These are phyloP conservation scores for Aspergillus oerlinghausenensis DNA, from an alignment of 2,329 filamentous ascomycete species.

Conservation along the genomic window DNA sequence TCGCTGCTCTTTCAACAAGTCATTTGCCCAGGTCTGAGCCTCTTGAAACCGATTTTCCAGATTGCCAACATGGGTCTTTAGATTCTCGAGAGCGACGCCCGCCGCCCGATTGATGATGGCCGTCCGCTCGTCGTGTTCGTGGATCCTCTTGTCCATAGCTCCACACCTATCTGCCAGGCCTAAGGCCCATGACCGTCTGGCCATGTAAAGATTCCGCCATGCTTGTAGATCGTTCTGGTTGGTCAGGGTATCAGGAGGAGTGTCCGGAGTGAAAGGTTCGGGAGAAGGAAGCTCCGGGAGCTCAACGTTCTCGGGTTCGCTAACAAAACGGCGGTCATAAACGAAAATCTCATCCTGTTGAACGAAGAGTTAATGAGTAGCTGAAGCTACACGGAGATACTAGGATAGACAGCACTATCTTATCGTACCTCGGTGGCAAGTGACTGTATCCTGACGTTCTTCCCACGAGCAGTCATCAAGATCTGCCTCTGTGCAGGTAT, in stretches of 20 bases:
- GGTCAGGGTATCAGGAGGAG: conserved; percentile 72
- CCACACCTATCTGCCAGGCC: conserved; percentile 65
- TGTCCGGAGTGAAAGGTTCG: conserved; percentile 55
- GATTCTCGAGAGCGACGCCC: conserved; percentile 78
- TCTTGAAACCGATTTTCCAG: conserved; percentile 44
- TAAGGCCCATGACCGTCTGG: conserved; percentile 74
- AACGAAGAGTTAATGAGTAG: background rate
- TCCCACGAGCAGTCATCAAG: conserved; percentile 77
- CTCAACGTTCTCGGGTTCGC: conserved; percentile 43
- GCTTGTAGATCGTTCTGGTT: conserved; percentile 75
- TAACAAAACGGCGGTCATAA: conserved; percentile 75
- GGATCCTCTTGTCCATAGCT: conserved; percentile 57
- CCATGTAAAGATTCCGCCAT: conserved; percentile 84
- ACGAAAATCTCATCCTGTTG: conserved; percentile 79
- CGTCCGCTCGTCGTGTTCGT: conserved; percentile 47
- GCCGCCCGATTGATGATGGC: conserved; percentile 67
- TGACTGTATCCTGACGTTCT: conserved; percentile 74
- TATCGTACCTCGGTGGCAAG: conserved; percentile 69
- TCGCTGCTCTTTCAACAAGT: conserved; percentile 41
- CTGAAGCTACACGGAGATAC: background rate
- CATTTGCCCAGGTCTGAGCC: conserved; percentile 43
- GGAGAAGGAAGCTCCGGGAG: conserved; percentile 51
- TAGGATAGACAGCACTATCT: background rate
- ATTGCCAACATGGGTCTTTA: conserved; percentile 45
- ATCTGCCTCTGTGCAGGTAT: conserved; percentile 79